A percentile compares a stretch with the other conserved stretches of the same genome.
phyloP scores from a whole-genome alignment of 2,329 filamentous ascomycete genomes.

The Alternaria atra region DNA sequence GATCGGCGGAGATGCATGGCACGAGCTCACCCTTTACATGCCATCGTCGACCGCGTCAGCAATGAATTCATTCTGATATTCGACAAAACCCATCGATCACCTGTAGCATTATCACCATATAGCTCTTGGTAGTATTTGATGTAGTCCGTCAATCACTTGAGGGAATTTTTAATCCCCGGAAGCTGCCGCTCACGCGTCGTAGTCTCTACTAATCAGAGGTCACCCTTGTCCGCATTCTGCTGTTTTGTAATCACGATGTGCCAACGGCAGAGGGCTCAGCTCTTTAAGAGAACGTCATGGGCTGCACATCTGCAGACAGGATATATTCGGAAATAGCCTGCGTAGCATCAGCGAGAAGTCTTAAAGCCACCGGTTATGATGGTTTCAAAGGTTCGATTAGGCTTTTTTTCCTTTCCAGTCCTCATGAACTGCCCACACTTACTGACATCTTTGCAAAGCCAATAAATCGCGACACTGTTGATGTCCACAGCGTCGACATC shows the following conservation, averaged over 20 bases:
- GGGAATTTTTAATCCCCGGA: not conserved
- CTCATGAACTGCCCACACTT: not conserved
- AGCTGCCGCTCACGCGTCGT: slow-evolving; percentile 6
- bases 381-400: not conserved
- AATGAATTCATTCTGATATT: not conserved
- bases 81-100: not conserved
- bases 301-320: not conserved
- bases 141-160: not conserved
- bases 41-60: not conserved
- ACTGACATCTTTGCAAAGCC: slow-evolving; percentile 1
- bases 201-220: slow-evolving; percentile 24
- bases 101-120: not conserved
- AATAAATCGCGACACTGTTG: slow-evolving; percentile 11
- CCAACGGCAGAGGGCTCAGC: slow-evolving; percentile 6
- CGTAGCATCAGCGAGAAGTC: not conserved
- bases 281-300: slow-evolving; percentile 12
- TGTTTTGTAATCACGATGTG: slow-evolving; percentile 44
- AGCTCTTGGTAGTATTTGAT: not conserved
- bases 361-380: slow-evolving; percentile 7
- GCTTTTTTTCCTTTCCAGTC: not conserved
- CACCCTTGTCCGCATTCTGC: slow-evolving; percentile 16
- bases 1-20: not conserved
- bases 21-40: not conserved
- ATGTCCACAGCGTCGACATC: slow-evolving; percentile 61
- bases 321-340: slow-evolving; percentile 6